Evolutionary conservation across 495 filamentous ascomycete species (phyloP), one percentile per base, ranked within the genome.

Genomic region (Annulohypoxylon bovei): DNA sequence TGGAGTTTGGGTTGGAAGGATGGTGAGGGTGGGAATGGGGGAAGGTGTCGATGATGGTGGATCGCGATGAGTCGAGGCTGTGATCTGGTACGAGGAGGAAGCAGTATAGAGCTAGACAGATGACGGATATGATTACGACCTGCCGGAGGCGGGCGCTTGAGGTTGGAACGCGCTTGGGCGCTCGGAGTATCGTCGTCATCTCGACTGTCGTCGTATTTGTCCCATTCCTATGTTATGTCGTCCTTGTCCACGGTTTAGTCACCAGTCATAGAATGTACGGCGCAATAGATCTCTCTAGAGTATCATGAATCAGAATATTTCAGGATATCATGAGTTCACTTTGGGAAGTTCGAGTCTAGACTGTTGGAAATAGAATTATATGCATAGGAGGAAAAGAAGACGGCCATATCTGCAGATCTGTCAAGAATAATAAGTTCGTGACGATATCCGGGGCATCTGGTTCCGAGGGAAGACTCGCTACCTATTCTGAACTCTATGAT

Each of bases 71-170:
- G 40, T 71, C 74, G 4, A 70, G 60, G 18, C 68, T 70, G 28
- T 72, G 62, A 22, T 71, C 72, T 9, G 75, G 75, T 33, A 76
- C 67, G 3, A 79, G 79, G 1, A 82, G 46, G 33, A 81, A 56
- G 67, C 78, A 81, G 69, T 80, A 83, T 0, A 81, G 18, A 1
- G 68, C 74, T 14, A 83, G 65, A 16, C 74, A 72, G 33, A 72
- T 32, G 9, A 77, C 79, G 11, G 72, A 55, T 9, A 74, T 11
- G 5, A 77, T 16, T 14, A 78, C 72, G 40, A 74, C 44, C 27
- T 80, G 78, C 8, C 78, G 71, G 4, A 82, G 68, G 49, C 75
- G 77, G n/a, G 78, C 67, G 65, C 61, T 65, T 3, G 62, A 52
- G 57, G 52, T 39, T 4, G 39, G 35, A 22, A 25, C 46, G 22